Percentiles rank a stretch among this genome's conserved stretches.
phyloP scores from a whole-genome alignment of 2,329 filamentous ascomycete species.

The Dactylonectria macrodidyma region DNA sequence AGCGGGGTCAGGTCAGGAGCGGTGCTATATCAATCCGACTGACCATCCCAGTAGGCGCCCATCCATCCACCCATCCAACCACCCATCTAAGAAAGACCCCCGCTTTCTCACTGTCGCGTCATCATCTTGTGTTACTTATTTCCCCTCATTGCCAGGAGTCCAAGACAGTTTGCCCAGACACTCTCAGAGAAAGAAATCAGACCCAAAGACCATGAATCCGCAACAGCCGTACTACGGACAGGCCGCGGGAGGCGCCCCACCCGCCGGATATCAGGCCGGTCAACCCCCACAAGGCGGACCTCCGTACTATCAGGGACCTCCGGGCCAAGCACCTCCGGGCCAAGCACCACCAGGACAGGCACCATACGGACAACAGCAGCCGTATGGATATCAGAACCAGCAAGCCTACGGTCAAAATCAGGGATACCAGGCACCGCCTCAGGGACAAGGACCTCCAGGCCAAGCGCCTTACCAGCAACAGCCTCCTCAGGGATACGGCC shows the following conservation, averaged over 20 bases:
- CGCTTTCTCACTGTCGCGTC: not conserved
- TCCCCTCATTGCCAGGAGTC: not conserved
- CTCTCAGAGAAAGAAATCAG: not conserved
- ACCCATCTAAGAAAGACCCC: not conserved
- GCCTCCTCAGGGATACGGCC: conserved; percentile 28
- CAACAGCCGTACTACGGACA: conserved; percentile 44
- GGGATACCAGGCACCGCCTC: conserved; percentile 5
- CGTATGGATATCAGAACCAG: not conserved
- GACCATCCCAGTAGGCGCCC: not conserved
- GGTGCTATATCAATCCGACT: conserved; percentile 2
- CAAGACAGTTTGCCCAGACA: no score
- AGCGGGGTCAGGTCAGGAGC: not conserved
- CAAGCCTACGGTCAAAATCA: not conserved
- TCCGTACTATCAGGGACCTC: conserved; percentile 33
- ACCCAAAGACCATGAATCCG: conserved; percentile 23
- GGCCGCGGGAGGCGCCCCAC: conserved; percentile 19
- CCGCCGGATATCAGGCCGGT: conserved; percentile 31
- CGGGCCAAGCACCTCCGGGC: conserved; percentile 19
- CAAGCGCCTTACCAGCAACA: not conserved
- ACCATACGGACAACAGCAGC: conserved; percentile 11
- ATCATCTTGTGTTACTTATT: not conserved
- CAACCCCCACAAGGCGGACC: conserved; percentile 16
- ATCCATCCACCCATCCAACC: not conserved
- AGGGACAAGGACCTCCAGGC: not conserved
- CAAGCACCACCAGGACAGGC: conserved; percentile 34